Base-by-base conservation (phyloP, 1,284 basidiomycete genomes). In the Termitomyces sp. region DNA sequence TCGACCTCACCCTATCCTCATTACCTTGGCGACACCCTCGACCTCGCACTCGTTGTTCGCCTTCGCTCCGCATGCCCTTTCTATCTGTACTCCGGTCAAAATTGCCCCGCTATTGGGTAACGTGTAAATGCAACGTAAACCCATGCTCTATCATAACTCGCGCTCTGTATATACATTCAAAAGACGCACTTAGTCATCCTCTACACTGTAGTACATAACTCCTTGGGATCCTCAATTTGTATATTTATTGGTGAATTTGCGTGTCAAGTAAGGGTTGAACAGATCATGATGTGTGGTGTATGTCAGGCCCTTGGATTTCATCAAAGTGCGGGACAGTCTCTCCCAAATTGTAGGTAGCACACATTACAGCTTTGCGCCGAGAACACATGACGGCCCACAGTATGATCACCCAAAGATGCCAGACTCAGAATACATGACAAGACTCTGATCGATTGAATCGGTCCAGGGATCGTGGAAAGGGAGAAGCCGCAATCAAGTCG, bases 81-180 rank as follows among this genome's bases (percentile, higher is more conserved):
- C 41, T 33, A 42, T 48, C 46, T 53, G 52, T 52, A 52, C 47
- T 42, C 36, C 39, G 49, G 49, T 53, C 54, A 52, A 45, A 51
- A 41, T 26, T 30, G 40, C 34, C 34, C 53, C 31, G 43, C 34
- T 49, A 26, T 38, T 36, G 49, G 42, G 50, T 55, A 52, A 48
- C 43, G 47, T 49, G 44, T 47, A 17, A 34, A 52, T 50, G 52
- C 55, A 57, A 46, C 42, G 21, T 30, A 19, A 15, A 43, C 41
- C 47, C 31, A 50, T 54, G 56, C 56, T 55, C 30, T 52, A 51
- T 49, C 7, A 49, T 52, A 52, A 55, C 17, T 52, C 42, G 31
- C 38, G 49, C 42, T 19, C 43, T 58, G 54, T 60, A 58, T 52
- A 52, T 58, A 60, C 36, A n/a, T n/a, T n/a, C n/a, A 58, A 60